Conservation (phyloP, 108 stramenopile genomes). For the Nitzschia putrida region DNA sequence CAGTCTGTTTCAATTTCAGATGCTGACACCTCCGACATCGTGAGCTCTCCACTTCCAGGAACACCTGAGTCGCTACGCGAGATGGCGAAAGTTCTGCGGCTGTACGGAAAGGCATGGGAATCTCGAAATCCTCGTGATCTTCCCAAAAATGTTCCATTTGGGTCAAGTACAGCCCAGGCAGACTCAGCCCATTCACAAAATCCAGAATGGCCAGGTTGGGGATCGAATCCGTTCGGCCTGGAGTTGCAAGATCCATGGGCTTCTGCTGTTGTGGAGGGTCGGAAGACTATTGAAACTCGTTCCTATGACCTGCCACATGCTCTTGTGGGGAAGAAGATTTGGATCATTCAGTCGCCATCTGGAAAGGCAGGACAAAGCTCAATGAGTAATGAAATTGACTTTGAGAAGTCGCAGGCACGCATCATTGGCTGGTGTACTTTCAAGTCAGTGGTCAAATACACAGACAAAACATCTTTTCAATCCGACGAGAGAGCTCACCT, state of each 20-base stretch:
- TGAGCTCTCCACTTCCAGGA: conserved; percentile 40
- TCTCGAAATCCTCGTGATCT: conserved; percentile 27
- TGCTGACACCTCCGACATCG: background rate
- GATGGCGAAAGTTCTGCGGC: conserved; percentile 19
- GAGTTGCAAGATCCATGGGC: conserved; percentile 82
- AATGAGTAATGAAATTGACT: conserved; percentile 36
- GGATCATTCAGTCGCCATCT: conserved; percentile 57
- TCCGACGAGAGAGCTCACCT: conserved; percentile 57
- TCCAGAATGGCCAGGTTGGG: conserved; percentile 44
- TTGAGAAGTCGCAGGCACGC: background rate
- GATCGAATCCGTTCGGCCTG: conserved; percentile 42
- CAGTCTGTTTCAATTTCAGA: background rate
- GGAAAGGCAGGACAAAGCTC: conserved; percentile 53
- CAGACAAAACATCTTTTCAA: conserved; percentile 42
- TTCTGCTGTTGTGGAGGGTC: conserved; percentile 43
- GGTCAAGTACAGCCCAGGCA: background rate
- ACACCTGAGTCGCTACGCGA: conserved; percentile 28
- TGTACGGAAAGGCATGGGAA: conserved; percentile 36
- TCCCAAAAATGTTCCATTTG: conserved; percentile 19
- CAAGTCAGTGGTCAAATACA: conserved; percentile 42
- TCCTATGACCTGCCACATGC: conserved; percentile 60
- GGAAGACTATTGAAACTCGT: conserved; percentile 74
- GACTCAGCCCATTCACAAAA: conserved; percentile 6
- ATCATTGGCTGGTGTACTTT: conserved; percentile 68
- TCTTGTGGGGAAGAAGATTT: conserved; percentile 53